Evolutionary conservation across 495 filamentous ascomycete species (phyloP), one percentile per base, ranked within the genome.

Genomic region (Astrocystis sublimbata): DNA sequence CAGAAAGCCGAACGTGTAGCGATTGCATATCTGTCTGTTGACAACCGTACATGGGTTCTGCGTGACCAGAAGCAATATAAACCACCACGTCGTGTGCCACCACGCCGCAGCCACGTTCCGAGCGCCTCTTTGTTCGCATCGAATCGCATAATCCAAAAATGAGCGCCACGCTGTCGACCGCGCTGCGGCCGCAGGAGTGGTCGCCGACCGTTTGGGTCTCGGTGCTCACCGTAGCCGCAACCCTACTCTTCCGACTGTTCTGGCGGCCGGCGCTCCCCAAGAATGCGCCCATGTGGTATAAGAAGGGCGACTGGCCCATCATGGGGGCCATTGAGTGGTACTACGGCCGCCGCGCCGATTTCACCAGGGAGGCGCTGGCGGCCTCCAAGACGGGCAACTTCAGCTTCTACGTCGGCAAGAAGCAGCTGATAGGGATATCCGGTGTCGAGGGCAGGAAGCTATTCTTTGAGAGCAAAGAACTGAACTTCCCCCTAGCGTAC

Each of bases 391-490:
- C 72, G 6, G 78, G 79, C 28, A 76, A 77, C 63, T 82, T 81
- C 66, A 79, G 73, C 65, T 83, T 81, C 68, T 78, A 74, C 67
- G 66, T 77, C n/a, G 81, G 81, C 12, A 73, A 76, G 59, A 64
- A 78, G 53, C 72, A 68, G 2, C 47, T 84, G 30, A 65, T 83
- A 5, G 73, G 68, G 0, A 2, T 83, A 33, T 69, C 68, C 7
- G 79, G 81, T n/a, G 53, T 67, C 7, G 71, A 74, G 6, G 75
- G 62, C 4, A 70, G 80, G 8, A 70, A 75, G 62, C 24, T 76
- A 6, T 83, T 78, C 54, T 77, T 79, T 33, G 79, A 81, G 19
- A 75, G 64, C 58, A 73, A 70, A 47, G 69, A 72, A 0, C 66
- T 83, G 9, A 71, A 70, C n/a, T 69, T 82, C 58, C 24, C 62